These are phyloP conservation scores for Rhytidiadelphus loreus DNA, from an alignment of 225 moss, liverwort and hornwort species.

Conservation along the genomic window DNA sequence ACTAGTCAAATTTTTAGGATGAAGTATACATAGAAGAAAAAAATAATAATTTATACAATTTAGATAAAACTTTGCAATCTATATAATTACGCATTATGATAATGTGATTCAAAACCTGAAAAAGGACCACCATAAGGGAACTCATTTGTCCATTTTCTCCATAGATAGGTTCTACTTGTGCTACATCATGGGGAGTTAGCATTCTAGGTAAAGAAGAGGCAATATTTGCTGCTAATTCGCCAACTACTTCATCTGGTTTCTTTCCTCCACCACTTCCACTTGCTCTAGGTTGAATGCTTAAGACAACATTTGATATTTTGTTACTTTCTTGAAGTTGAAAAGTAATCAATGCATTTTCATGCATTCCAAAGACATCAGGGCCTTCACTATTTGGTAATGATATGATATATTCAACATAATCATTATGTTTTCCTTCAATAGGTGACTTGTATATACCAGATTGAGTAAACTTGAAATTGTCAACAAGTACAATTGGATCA, in stretches of 20 bases:
- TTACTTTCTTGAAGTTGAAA: slow-evolving; percentile 91
- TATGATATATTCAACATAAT: slow-evolving; percentile 64
- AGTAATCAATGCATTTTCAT: slow-evolving; percentile 77
- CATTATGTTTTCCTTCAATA: slow-evolving; percentile 24
- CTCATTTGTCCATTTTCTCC: slow-evolving; percentile 65
- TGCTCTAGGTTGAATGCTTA: slow-evolving; percentile 72
- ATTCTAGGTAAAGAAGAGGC: slow-evolving; percentile 18
- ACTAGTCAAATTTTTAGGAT: neutral
- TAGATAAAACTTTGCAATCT: neutral
- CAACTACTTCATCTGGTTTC: slow-evolving; percentile 45
- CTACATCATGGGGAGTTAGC: slow-evolving; percentile 21
- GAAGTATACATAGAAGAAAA: accelerated
- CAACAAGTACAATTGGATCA: slow-evolving; percentile 24
- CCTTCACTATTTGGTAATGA: slow-evolving; percentile 70
- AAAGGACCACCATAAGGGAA: slow-evolving; percentile 67
- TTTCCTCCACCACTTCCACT: slow-evolving; percentile 46
- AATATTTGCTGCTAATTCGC: slow-evolving; percentile 46
- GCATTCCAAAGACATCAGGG: slow-evolving; percentile 94
- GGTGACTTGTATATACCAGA: slow-evolving; percentile 60
- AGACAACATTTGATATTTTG: slow-evolving; percentile 54
- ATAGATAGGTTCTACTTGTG: slow-evolving; percentile 28
- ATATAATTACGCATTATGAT: too few species aligned
- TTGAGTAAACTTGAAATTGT: slow-evolving; percentile 43
- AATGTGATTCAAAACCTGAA: slow-evolving; percentile 22
- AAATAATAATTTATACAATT: neutral